Evolutionary conservation across 2,329 filamentous ascomycete genomes (phyloP).

Genomic region (Claviceps sp.): DNA sequence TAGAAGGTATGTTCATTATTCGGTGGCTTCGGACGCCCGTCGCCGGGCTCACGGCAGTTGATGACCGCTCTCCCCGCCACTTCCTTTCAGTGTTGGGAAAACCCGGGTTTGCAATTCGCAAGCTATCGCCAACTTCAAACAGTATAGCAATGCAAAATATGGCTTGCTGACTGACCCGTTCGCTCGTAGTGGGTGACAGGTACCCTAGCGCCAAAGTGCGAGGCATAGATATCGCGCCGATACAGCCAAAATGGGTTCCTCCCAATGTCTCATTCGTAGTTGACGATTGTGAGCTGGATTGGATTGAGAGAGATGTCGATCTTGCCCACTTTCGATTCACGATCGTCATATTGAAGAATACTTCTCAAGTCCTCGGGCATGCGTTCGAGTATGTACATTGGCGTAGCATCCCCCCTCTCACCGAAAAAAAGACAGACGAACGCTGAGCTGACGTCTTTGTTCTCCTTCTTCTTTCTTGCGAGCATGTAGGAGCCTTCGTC

Average conservation of each 20-base stretch:
- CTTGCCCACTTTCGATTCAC: conserved; percentile 18
- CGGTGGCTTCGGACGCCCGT: neutral
- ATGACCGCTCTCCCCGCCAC: neutral
- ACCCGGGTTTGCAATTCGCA: too few relatives aligned
- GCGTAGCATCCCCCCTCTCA: neutral
- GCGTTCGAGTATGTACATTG: conserved; percentile 9
- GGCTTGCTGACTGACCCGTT: neutral
- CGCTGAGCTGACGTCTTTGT: neutral
- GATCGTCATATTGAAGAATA: conserved; percentile 9
- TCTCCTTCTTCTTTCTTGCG: neutral
- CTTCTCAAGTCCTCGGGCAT: conserved; percentile 8
- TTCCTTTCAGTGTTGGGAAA: neutral
- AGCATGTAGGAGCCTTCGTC: conserved; percentile 15
- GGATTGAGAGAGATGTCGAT: conserved; percentile 15
- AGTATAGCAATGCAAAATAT: neutral
- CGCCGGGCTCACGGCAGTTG: neutral
- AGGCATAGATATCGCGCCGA: conserved; percentile 26
- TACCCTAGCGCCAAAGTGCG: conserved; percentile 23
- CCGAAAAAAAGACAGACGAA: neutral
- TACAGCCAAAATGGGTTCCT: conserved; percentile 26
- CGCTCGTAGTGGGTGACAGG: conserved; percentile 9
- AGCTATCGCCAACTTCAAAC: too few relatives aligned
- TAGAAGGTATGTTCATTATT: conserved; percentile 2
- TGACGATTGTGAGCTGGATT: conserved; percentile 21
- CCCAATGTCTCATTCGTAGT: conserved; percentile 26